These are phyloP conservation scores for Penicillium coprophilum DNA, from an alignment of 495 filamentous ascomycete species.

Conservation along the genomic window DNA sequence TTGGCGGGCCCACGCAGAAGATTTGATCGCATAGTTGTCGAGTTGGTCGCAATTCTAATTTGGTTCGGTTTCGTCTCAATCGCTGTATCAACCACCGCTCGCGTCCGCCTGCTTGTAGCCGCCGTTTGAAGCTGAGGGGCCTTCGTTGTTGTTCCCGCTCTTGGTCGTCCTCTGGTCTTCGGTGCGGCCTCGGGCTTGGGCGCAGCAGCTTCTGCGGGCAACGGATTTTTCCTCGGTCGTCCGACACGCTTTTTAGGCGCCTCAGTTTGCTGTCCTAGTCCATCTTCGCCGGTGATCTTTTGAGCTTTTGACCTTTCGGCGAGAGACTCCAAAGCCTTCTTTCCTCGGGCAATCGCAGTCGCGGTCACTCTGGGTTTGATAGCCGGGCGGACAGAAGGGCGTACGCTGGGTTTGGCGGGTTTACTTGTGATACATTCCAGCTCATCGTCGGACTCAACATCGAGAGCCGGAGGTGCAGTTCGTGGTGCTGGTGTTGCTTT, in stretches of 20 bases:
- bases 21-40: conserved; percentile 37
- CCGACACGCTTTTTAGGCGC: conserved; percentile 38
- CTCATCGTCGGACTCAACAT: conserved; percentile 37
- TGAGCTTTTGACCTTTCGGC: conserved; percentile 13
- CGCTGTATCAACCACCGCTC: conserved; percentile 16
- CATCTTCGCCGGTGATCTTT: conserved; percentile 25
- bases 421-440: conserved; percentile 33
- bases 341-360: conserved; percentile 17
- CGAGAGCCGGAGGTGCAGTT: conserved; percentile 16
- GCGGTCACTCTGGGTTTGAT: conserved; percentile 13
- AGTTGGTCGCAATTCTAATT: conserved; percentile 34
- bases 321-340: conserved; percentile 17
- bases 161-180: conserved; percentile 40
- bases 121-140: conserved; percentile 2
- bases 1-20: conserved; percentile 43
- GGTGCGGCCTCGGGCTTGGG: conserved; percentile 23
- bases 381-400: conserved; percentile 18
- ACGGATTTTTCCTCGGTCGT: conserved; percentile 32
- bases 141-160: conserved; percentile 27
- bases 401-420: conserved; percentile 18
- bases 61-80: conserved; percentile 26
- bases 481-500: conserved; percentile 21
- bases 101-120: conserved; percentile 29
- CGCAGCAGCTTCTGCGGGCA: conserved; percentile 6
- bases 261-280: conserved; percentile 27